These are phyloP conservation scores for Magnusiomyces starmeri DNA, from an alignment of 1,139 yeast species.

Conservation along the genomic window DNA sequence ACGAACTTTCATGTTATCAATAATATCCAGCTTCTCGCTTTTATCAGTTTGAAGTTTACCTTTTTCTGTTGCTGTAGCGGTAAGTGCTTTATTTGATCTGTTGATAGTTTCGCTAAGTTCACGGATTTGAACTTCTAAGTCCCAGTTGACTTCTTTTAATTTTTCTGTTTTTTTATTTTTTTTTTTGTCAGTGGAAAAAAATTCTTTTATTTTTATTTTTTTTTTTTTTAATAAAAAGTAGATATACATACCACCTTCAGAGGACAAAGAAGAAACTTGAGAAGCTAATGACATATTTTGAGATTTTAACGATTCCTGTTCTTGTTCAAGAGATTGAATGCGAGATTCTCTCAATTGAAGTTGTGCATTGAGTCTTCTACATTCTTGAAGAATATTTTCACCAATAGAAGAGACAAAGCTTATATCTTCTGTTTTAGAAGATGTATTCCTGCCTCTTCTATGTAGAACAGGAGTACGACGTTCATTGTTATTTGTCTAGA, in stretches of 20 bases:
- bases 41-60: conserved; percentile 24
- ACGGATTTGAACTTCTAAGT: conserved; percentile 54
- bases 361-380: conserved; percentile 60
- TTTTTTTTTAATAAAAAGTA: no score
- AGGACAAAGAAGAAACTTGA: neutral
- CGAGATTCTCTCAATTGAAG: conserved; percentile 15
- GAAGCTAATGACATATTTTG: conserved; percentile 34
- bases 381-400: conserved; percentile 69
- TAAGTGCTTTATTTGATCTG: conserved; percentile 24
- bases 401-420: conserved; percentile 78
- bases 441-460: conserved; percentile 10
- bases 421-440: conserved; percentile 44
- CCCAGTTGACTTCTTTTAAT: conserved; percentile 71
- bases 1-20: conserved; percentile 29
- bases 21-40: conserved; percentile 29
- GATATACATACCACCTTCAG: neutral
- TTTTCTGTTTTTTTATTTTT: no score
- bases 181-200: neutral
- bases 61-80: conserved; percentile 26
- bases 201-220: neutral
- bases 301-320: conserved; percentile 37
- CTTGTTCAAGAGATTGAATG: conserved; percentile 34
- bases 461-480: conserved; percentile 2
- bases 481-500: neutral
- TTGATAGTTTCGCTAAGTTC: conserved; percentile 42